phyloP scores from a whole-genome alignment of 148 eudicot genomes.

The Suaeda aralocaspica region DNA sequence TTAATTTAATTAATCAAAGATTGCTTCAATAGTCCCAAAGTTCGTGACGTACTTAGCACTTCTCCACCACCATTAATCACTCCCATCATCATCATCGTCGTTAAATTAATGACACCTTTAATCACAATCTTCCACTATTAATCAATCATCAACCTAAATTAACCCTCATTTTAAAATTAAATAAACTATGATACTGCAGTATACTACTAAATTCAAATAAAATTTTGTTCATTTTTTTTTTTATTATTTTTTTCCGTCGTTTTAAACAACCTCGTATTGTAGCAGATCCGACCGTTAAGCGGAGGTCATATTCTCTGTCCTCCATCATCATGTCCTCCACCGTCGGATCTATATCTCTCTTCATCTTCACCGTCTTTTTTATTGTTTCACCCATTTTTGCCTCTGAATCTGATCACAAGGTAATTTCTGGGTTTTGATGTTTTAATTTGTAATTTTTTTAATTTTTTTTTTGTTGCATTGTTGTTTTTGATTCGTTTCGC shows the following conservation, averaged over 20 bases:
- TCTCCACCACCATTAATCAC: not conserved
- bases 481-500: not conserved
- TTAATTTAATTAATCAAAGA: not conserved
- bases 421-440: constrained; percentile 6
- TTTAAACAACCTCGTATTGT: not conserved
- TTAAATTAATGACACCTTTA: too few relatives aligned
- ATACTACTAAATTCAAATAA: not conserved
- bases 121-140: not conserved
- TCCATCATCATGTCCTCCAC: constrained; percentile 25
- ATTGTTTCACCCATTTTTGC: constrained; percentile 38
- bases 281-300: constrained; percentile 19
- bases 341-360: constrained; percentile 25
- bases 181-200: not conserved
- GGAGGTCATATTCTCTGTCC: too few relatives aligned
- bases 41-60: not conserved
- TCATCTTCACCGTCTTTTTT: constrained; percentile 35
- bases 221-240: too few relatives aligned
- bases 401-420: constrained; percentile 78
- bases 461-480: not conserved
- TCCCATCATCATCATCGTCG: not conserved
- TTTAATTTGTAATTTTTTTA: not conserved
- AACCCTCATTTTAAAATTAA: not conserved
- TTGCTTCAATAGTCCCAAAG: constrained; percentile 1
- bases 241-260: not conserved
- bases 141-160: not conserved